Evolutionary conservation across 2,329 filamentous ascomycete genomes (phyloP), one percentile per base, ranked within the genome.

Genomic region (Colletotrichum sp.): DNA sequence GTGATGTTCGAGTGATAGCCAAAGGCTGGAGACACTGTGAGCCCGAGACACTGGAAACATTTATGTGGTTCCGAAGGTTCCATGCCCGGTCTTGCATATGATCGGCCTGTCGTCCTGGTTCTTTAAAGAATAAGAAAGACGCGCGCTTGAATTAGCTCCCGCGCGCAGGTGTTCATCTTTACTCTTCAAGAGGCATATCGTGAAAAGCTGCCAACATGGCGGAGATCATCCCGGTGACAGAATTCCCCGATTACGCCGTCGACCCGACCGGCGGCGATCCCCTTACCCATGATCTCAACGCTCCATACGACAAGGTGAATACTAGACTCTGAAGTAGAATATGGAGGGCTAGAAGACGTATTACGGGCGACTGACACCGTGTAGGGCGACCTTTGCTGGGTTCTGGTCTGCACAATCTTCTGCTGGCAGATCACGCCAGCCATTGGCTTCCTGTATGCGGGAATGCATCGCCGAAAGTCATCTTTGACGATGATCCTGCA

Each of bases 401-500:
- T 88, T 68, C 77, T 88, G 1, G 81, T 85, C 30, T 82, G 81
- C 77, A 85, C 84, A 0, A 79, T 84, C 15, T 78, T 85, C 3
- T 85, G 84, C 72, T 85, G 83, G 84, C 84, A 84, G 70, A 85
- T 85, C 59, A 85, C 84, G 6, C 84, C 84, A 2, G 84, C 84
- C 44, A 86, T 86, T 69, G 84, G 84, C 27, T 86, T 86, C 72
- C 79, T 84, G 29, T 85, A 86, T 34, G 84, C 84, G 7, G 84
- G 84, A 4, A 84, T 86, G 82, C 83, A 85, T 34, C 82, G 84
- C 5, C 79, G 83, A 30, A 86, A 84, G 74, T 80, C 84, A 0
- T 83, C 84, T 11, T 57, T 89, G 75, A 88, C 87, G 0, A 88
- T 89, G 84, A 82, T 89, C 11, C 82, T 88, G 30, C 87, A 88